phyloP scores from a whole-genome alignment of 345 rosid species.

The Lepidium didymum region DNA sequence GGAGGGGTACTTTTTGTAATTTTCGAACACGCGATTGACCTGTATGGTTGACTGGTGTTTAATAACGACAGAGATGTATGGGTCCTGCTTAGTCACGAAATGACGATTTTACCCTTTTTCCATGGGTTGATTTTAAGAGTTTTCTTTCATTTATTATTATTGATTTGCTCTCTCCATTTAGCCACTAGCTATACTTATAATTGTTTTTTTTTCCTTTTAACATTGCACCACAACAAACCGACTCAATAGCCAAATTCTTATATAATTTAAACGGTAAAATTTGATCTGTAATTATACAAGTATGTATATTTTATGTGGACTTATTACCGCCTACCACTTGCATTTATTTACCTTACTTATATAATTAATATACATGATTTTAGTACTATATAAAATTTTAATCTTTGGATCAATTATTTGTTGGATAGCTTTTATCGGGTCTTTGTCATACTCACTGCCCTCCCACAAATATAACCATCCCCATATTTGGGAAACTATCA shows the following conservation, averaged over 20 bases:
- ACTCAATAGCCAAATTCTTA: no score
- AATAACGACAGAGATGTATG: background rate
- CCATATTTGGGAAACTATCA: slow-evolving; percentile 35
- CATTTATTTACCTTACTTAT: background rate
- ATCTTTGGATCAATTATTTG: slow-evolving; percentile 20
- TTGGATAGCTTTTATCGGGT: background rate
- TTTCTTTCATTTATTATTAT: background rate
- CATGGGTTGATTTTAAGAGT: slow-evolving; percentile 4
- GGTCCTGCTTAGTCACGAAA: background rate
- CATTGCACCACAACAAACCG: no score
- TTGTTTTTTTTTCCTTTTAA: no score
- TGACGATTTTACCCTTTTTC: slow-evolving; percentile 27
- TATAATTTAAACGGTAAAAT: no score
- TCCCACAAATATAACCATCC: slow-evolving; percentile 25
- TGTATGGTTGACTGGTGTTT: slow-evolving; percentile 43
- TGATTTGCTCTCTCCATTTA: background rate
- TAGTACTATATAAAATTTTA: background rate
- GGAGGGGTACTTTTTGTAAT: slow-evolving; percentile 15
- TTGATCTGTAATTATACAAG: no score
- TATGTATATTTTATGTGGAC: no score
- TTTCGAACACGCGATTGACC: slow-evolving; percentile 37
- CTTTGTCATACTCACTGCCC: slow-evolving; percentile 23
- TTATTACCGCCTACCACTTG: no score
- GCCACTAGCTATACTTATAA: no score
- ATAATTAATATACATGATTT: background rate